Evolutionary conservation across 2,329 filamentous ascomycete species (phyloP), one percentile per base, ranked within the genome.

Genomic region (Colletotrichum acutatum): DNA sequence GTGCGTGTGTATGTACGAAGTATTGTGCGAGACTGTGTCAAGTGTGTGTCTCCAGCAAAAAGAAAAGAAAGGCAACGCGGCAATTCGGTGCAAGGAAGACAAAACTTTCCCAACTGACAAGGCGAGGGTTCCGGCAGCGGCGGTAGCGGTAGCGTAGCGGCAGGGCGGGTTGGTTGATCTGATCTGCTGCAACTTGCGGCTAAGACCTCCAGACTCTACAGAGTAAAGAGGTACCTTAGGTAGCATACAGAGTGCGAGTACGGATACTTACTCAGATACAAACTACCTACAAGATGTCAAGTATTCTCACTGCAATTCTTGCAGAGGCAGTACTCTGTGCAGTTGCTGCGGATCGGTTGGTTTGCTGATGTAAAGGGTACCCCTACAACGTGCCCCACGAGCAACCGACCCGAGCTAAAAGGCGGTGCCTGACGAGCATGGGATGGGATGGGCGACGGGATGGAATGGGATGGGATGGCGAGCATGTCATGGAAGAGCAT

Each of bases 121-220:
- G 60, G 46, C 28, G 53, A 28, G 49, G 16, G 19, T 59, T 59
- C 69, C 69, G 69, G 64, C 64, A 52, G 49, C 64, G 57, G 64
- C 68, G 57, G 46, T 11, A 32, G 64, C 64, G 57, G 46, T 11
- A 30, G 54, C 54, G 54, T 32, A 58, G 54, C 57, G 57, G 32
- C 30, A 42, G 32, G n/a, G 57, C 62, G 54, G 65, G 62, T 71
- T 71, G 68, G 56, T 71, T 71, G 68, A 68, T 61, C 68, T 71
- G 64, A 68, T 71, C 46, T 54, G 68, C 68, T 65, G 49, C 63
- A 57, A 57, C 34, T 57, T 32, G 60, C 49, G 52, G 56, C 52
- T n/a, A 24, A 28, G 37, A 42, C 37, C 34, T 37, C 8, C 30
- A 34, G 32, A 34, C 32, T 34, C 32, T 34, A 34, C 11, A 4